Evolutionary conservation across 2,329 filamentous ascomycete genomes (phyloP).

Genomic region (Emericellopsis cladophorae): DNA sequence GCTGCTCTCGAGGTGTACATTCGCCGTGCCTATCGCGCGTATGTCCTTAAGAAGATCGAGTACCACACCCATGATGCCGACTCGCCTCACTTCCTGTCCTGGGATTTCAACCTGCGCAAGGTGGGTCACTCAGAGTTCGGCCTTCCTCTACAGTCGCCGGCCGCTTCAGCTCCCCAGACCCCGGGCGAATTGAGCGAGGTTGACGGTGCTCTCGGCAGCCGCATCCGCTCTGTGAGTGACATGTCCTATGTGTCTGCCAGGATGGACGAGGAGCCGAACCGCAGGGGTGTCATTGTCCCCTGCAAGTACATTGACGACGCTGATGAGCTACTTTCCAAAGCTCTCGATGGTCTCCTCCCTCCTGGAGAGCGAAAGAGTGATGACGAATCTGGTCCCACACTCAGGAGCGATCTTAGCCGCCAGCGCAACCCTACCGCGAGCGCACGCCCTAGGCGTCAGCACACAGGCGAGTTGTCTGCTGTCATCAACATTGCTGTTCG

Average conservation of each 20-base stretch:
- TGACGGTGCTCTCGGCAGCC: conserved; percentile 51
- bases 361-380: not conserved
- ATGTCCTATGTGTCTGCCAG: conserved; percentile 78
- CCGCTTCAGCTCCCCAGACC: conserved; percentile 74
- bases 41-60: conserved; percentile 77
- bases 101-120: conserved; percentile 94
- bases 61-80: conserved; percentile 72
- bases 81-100: conserved; percentile 65
- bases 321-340: conserved; percentile 74
- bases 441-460: conserved; percentile 10
- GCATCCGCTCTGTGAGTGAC: conserved; percentile 90
- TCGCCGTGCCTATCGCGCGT: conserved; percentile 91
- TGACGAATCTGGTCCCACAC: conserved; percentile 26
- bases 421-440: conserved; percentile 45
- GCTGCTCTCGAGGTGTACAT: conserved; percentile 94
- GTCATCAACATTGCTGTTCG: conserved; percentile 88
- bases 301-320: conserved; percentile 89
- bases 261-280: conserved; percentile 61
- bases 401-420: conserved; percentile 61
- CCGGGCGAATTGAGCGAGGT: conserved; percentile 28
- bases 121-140: conserved; percentile 86
- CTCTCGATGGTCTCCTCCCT: conserved; percentile 66
- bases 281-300: conserved; percentile 90
- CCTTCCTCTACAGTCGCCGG: conserved; percentile 63
- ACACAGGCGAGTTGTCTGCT: conserved; percentile 67